Evolutionary conservation across 1,139 yeast species (phyloP).

Genomic region (Yarrowia galli): DNA sequence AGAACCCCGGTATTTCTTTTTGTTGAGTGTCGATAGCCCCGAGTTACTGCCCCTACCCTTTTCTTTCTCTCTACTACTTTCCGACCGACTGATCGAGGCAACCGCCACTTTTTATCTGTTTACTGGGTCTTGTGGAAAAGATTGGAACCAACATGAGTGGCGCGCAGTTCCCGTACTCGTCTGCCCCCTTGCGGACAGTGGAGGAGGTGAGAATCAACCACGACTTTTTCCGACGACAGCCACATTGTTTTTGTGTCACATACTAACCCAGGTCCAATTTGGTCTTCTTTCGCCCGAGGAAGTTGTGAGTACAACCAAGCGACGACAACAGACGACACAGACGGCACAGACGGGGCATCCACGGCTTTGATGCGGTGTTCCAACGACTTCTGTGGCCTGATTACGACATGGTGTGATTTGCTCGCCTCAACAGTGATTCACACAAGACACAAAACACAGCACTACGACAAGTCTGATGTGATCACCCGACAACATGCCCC

Average conservation of each 20-base stretch:
- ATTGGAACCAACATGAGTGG: slow-evolving; percentile 51
- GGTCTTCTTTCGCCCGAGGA: slow-evolving; percentile 98
- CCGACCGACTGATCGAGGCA: slow-evolving; percentile 16
- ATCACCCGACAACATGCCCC: background rate
- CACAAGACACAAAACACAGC: background rate
- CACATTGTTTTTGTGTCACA: background rate
- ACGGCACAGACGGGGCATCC: no score
- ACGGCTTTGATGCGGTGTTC: background rate
- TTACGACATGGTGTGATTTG: background rate
- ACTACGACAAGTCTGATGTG: background rate
- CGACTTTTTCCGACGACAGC: background rate
- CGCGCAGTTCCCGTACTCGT: slow-evolving; percentile 82
- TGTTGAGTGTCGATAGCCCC: slow-evolving; percentile 17
- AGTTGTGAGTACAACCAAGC: slow-evolving; percentile 57
- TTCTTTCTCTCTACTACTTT: background rate
- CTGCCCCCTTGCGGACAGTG: slow-evolving; percentile 95
- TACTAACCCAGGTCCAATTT: slow-evolving; percentile 69
- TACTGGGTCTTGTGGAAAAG: slow-evolving; percentile 30
- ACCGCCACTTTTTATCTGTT: slow-evolving; percentile 14
- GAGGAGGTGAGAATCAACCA: slow-evolving; percentile 70
- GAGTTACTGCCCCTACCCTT: background rate
- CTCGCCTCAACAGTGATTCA: no score
- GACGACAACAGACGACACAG: background rate
- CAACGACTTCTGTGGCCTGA: background rate
- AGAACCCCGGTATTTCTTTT: slow-evolving; percentile 7